Percentiles rank a stretch among this genome's conserved stretches.
Conservation (phyloP, 371 early-diverging fungal species). For the Actinomortierella ambigua region DNA sequence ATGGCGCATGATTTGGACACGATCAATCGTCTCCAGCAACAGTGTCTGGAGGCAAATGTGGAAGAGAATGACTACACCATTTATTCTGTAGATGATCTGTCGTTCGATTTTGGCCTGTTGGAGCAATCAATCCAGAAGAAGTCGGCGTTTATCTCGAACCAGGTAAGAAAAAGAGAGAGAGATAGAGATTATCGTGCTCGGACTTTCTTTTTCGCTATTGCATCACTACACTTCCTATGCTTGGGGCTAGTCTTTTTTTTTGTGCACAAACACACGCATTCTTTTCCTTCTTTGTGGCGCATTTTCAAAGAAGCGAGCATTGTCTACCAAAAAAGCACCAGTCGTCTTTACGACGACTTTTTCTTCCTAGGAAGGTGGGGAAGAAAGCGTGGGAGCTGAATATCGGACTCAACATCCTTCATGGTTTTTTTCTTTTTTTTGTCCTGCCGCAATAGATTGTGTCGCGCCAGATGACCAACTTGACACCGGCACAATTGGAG, state of each 20-base stretch:
- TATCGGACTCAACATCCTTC: slow-evolving; percentile 1
- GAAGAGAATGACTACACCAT: slow-evolving; percentile 95
- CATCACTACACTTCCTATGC: too few relatives aligned
- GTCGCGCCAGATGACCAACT: slow-evolving; percentile 86
- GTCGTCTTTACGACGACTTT: too few relatives aligned
- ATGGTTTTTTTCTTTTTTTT: background rate
- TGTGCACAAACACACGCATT: too few relatives aligned
- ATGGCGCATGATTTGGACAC: slow-evolving; percentile 60
- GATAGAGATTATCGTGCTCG: too few relatives aligned
- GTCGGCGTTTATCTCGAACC: slow-evolving; percentile 90
- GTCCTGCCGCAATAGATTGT: slow-evolving; percentile 59
- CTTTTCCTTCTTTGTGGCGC: background rate
- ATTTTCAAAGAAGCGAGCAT: background rate
- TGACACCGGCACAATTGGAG: slow-evolving; percentile 93
- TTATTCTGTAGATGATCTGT: slow-evolving; percentile 86
- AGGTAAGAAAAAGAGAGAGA: too few relatives aligned
- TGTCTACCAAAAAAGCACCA: background rate
- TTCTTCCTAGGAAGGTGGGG: too few relatives aligned
- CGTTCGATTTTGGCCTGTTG: slow-evolving; percentile 82
- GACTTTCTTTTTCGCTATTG: too few relatives aligned
- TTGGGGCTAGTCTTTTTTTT: background rate
- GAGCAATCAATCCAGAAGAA: slow-evolving; percentile 85
- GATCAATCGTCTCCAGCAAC: slow-evolving; percentile 67
- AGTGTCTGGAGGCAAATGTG: slow-evolving; percentile 83
- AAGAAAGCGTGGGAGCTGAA: too few relatives aligned